Base-by-base conservation (phyloP, 768 basidiomycete genomes). In the Cantharellus cinnabarinus region DNA sequence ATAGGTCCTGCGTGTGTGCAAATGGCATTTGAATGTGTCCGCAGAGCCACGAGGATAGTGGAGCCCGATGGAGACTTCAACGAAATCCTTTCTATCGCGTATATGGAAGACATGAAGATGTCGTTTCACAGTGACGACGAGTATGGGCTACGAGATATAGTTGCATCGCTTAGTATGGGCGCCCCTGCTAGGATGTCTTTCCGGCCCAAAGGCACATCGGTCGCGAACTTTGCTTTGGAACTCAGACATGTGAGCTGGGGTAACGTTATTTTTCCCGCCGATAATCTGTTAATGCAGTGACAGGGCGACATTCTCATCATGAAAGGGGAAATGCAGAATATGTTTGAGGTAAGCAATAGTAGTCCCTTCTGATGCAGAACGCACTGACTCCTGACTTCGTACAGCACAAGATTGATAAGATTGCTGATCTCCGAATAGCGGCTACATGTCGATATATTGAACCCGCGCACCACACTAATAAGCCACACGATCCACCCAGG, bases 241-340 rank as follows among this genome's bases (percentile, higher is more conserved):
- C 42, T 62, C 7, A 34, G 52, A 40, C 61, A 62, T 44, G 61
- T 62, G 41, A 61, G 61, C 5, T 5, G 7, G 7, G n/a, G 5
- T 41, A 3, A 7, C 10, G 20, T 15, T 15, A 15, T 20, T 5
- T 34, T 10, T 60, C 4, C 58, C n/a, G 37, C 3, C 7, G 10
- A 15, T 15, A 35, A 39, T 10, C 15, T 40, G 41, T 10, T 34
- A 29, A 29, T 55, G 5, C 2, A 37, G 39, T 20, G 35, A 14
- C 15, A 62, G 62, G 62, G 62, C n/a, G 62, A 62, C 53, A 44
- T 62, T 14, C n/a, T 62, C 38, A 54, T 62, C n/a, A 62, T 62
- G 62, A 50, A 61, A 50, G 62, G 62, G 3, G 14, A 55, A 3
- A 52, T 61, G 15, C 62, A 62, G 50, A 56, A 57, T 4, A 20